Evolutionary conservation across 2,329 filamentous ascomycete species (phyloP).

Genomic region (Ceratocystis cacaofunesta): DNA sequence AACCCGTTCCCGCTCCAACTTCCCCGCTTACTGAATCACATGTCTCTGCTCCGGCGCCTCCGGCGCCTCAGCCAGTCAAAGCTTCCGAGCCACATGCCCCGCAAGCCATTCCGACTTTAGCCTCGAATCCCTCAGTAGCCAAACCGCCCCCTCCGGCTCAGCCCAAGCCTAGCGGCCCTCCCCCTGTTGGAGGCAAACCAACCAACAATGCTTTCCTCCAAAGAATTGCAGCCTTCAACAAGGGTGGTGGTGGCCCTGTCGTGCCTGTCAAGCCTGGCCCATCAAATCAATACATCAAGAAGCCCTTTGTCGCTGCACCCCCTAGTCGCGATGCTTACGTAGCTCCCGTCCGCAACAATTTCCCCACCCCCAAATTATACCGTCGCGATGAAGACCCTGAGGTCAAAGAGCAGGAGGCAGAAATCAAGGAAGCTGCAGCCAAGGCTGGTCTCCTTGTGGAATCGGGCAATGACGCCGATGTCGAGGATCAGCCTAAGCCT

Average conservation of each 20-base stretch:
- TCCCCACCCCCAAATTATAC: constrained; percentile 60
- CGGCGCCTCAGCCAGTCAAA: constrained; percentile 22
- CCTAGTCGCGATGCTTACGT: constrained; percentile 86
- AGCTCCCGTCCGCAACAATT: constrained; percentile 52
- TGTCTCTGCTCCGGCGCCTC: constrained; percentile 21
- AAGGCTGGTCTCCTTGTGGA: constrained; percentile 45
- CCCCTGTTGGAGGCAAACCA: constrained; percentile 62
- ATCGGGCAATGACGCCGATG: constrained; percentile 37
- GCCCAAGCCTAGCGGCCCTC: constrained; percentile 39
- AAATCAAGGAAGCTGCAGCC: constrained; percentile 52
- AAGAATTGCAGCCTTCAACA: constrained; percentile 95
- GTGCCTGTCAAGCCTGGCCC: constrained; percentile 77
- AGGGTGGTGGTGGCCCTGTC: constrained; percentile 66
- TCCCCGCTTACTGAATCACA: constrained; percentile 23
- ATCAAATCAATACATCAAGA: constrained; percentile 71
- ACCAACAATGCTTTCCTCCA: constrained; percentile 69
- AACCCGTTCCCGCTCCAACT: constrained; percentile 23
- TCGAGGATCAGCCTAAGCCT: constrained; percentile 75
- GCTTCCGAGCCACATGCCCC: constrained; percentile 22
- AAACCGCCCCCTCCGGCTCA: constrained; percentile 21
- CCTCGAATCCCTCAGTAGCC: constrained; percentile 25
- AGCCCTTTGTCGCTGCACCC: constrained; percentile 89
- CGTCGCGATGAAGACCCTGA: constrained; percentile 76
- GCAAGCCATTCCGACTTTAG: constrained; percentile 27
- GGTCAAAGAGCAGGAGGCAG: constrained; percentile 48